Evolutionary conservation across 768 basidiomycete species (phyloP), one percentile per base, ranked within the genome.

Genomic region (Sutorius australiensis): DNA sequence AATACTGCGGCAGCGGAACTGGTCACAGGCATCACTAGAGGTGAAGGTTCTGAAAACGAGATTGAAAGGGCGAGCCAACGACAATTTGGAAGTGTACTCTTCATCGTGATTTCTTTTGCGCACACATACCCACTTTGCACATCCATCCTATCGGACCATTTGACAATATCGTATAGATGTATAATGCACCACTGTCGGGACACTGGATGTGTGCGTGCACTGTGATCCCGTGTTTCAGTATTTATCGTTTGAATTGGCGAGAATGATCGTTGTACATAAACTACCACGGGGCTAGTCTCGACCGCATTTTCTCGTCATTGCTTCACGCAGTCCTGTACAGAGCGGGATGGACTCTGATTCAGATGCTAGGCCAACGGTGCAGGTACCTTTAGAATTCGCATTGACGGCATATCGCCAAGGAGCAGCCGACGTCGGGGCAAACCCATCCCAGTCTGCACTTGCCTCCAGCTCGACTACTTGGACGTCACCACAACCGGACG

Each of bases 1-100:
- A 59, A 14, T 72, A 39, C 31, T 66, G 55, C 61, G 63, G 24
- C 56, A 55, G 14, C 51, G 59, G 10, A 53, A 60, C 31, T 57
- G 46, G 56, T 53, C 59, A 4, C 45, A 48, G n/a, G 17, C 37
- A 27, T 24, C 53, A 2, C 16, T 56, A 11, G 63, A 61, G 38
- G 46, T 52, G 48, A 53, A 45, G 43, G 31, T 46, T 8, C 17
- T 36, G 11, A 55, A 63, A 43, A 45, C 5, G n/a, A 47, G 19
- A 9, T 12, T 32, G 14, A 52, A 57, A 40, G 50, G 17, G 17
- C 51, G n/a, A 38, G 24, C 39, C 27, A 16, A 30, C 6, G 40
- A 55, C n/a, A 14, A 49, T 40, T 28, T 33, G 11, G 56, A 34
- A 38, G 28, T 5, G 4, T 34, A 51, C 27, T 12, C 54, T 34